Base-by-base conservation (phyloP, 176 grass and related monocot genomes). In the Oropetium thomaeum region DNA sequence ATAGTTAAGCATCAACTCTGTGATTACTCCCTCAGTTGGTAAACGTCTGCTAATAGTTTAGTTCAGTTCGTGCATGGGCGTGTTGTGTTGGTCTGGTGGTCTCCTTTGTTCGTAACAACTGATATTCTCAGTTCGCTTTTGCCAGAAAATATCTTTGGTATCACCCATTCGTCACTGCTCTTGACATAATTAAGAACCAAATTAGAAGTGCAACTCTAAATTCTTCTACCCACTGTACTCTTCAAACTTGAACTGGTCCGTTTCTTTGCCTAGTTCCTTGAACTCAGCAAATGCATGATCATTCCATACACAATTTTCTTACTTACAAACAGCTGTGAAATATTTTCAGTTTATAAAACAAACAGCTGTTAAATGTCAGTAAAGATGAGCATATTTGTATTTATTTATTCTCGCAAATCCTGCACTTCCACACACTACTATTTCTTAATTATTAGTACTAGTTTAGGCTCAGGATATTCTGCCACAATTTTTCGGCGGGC, bases 31-130 rank as follows among this genome's bases (percentile, higher is more conserved):
- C n/a, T n/a, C n/a, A 55, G 54, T 58, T 28, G 54, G 54, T 55
- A 17, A 76, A 69, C 11, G 19, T 23, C 76, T 62, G 17, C 17
- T 55, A 55, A 4, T 70, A 51, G 16, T 73, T 60, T 35, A 22
- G 54, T 22, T 62, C 3, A 32, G 43, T 83, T 60, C 42, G 51
- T 78, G 60, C n/a, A 38, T 64, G 67, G 25, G 79, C 30, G 67
- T 53, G 38, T 65, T 53, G 38, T 65, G 31, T 48, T 34, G 20
- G 49, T 35, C n/a, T n/a, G n/a, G n/a, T 32, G 12, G 1, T 52
- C 25, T 43, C 48, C 31, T 26, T 26, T 31, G 60, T 39, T 57
- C 17, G 41, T 49, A 32, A n/a, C 43, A 29, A 14, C 42, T 7
- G 10, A 64, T 43, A 64, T 43, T 64, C 6, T 74, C 5, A 40